These are phyloP conservation scores for Tuber aestivum DNA, from an alignment of 495 filamentous ascomycete species.

Conservation along the genomic window DNA sequence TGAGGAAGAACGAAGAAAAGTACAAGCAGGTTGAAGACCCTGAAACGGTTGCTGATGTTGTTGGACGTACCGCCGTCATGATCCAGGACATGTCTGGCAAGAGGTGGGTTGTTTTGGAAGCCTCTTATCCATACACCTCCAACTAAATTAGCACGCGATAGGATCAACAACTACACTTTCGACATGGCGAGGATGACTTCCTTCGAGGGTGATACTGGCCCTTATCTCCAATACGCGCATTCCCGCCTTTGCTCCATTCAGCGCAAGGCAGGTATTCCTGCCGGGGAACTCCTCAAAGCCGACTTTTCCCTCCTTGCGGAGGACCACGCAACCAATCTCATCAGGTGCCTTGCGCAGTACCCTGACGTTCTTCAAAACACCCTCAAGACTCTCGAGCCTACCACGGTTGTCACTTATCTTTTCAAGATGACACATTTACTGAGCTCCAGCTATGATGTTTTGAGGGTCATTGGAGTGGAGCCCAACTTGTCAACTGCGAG, in stretches of 20 bases:
- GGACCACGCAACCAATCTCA: conserved; percentile 55
- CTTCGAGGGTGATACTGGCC: conserved; percentile 65
- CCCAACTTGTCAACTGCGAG: conserved; percentile 66
- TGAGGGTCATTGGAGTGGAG: conserved; percentile 70
- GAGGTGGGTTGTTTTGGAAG: conserved; percentile 46
- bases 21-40: conserved; percentile 57
- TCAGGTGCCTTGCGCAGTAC: conserved; percentile 58
- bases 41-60: conserved; percentile 51
- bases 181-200: conserved; percentile 62
- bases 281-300: conserved; percentile 53
- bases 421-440: conserved; percentile 83
- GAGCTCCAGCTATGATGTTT: conserved; percentile 75
- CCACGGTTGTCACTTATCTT: conserved; percentile 69
- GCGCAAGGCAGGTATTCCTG: conserved; percentile 50
- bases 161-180: conserved; percentile 60
- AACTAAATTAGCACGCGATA: conserved; percentile 27
- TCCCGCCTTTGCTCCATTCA: conserved; percentile 59
- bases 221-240: conserved; percentile 65
- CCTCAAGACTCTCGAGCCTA: conserved; percentile 59
- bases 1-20: conserved; percentile 58
- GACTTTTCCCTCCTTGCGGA: conserved; percentile 56
- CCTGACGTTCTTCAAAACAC: conserved; percentile 61
- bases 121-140: not conserved
- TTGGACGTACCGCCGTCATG: conserved; percentile 60
- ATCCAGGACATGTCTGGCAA: conserved; percentile 63